A percentile compares a stretch with the other conserved stretches of the same genome.
Evolutionary conservation across 2,329 filamentous ascomycete species (phyloP).

Genomic region (Elsinoe ampelina): DNA sequence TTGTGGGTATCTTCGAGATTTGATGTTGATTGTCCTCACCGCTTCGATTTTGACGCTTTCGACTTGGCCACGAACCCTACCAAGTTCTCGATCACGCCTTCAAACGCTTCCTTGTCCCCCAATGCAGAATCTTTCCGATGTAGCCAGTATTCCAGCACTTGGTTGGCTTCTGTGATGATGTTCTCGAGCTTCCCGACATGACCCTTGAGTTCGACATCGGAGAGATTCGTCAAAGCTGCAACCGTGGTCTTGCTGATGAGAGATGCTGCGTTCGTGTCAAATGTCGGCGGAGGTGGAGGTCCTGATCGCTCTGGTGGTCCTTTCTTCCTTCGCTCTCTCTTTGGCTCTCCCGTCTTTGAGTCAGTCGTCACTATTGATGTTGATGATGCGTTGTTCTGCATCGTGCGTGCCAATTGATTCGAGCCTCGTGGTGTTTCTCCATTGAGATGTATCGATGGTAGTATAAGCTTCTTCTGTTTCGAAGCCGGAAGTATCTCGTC

Average conservation of each 20-base stretch:
- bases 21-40: not conserved
- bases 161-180: slow-evolving; percentile 61
- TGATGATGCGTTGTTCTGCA: slow-evolving; percentile 25
- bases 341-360: slow-evolving; percentile 20
- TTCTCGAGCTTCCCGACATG: slow-evolving; percentile 63
- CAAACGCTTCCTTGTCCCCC: slow-evolving; percentile 85
- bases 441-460: slow-evolving; percentile 60
- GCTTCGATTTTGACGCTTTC: slow-evolving; percentile 12
- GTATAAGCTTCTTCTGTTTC: slow-evolving; percentile 93
- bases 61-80: slow-evolving; percentile 41
- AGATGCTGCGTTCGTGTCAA: slow-evolving; percentile 70
- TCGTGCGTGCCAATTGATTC: slow-evolving; percentile 31
- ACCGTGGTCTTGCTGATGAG: slow-evolving; percentile 77
- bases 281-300: slow-evolving; percentile 58
- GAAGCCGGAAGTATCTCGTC: slow-evolving; percentile 95
- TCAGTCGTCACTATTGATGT: slow-evolving; percentile 24
- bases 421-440: slow-evolving; percentile 20
- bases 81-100: slow-evolving; percentile 92
- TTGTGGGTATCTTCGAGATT: not conserved
- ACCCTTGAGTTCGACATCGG: slow-evolving; percentile 60
- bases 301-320: slow-evolving; percentile 32
- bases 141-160: slow-evolving; percentile 80
- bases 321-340: slow-evolving; percentile 23
- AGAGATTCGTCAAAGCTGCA: slow-evolving; percentile 71
- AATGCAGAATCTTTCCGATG: slow-evolving; percentile 77